Conservation (phyloP, 352 stramenopile species). For the Pseudoperonospora humuli region DNA sequence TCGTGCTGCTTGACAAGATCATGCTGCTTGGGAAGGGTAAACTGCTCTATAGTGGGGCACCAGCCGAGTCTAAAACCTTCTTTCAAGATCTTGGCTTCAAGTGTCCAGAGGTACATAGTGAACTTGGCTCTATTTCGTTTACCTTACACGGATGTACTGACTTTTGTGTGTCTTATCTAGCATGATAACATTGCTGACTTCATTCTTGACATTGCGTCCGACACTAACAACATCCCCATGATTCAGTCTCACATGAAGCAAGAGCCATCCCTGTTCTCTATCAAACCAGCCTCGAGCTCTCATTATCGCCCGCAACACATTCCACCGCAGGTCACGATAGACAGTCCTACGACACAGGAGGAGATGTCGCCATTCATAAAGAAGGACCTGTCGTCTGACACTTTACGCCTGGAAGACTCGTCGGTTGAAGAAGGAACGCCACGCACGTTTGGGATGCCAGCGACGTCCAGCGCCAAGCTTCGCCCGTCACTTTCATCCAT, state of each 20-base stretch:
- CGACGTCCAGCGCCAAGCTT: conserved; percentile 12
- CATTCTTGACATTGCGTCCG: conserved; percentile 65
- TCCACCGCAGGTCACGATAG: conserved; percentile 22
- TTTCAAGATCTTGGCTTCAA: conserved; percentile 65
- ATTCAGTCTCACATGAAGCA: conserved; percentile 43
- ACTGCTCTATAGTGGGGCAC: conserved; percentile 51
- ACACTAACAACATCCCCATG: conserved; percentile 52
- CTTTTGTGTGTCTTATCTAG: conserved; percentile 8
- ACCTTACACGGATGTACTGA: neutral
- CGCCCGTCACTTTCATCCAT: conserved; percentile 16
- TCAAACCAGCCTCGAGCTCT: conserved; percentile 2
- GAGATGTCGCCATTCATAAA: conserved; percentile 60
- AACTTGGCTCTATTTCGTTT: neutral
- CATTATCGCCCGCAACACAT: conserved; percentile 9
- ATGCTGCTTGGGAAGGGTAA: conserved; percentile 84
- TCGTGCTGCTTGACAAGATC: conserved; percentile 84
- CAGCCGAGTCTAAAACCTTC: conserved; percentile 38
- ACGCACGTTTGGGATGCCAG: conserved; percentile 12
- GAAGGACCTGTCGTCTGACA: conserved; percentile 36
- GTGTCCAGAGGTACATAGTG: conserved; percentile 35
- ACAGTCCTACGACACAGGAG: conserved; percentile 16
- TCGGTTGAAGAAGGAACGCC: conserved; percentile 5
- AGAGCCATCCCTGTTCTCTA: conserved; percentile 15
- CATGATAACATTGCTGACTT: conserved; percentile 81
- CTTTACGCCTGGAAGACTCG: conserved; percentile 30